phyloP scores from a whole-genome alignment of 768 basidiomycete genomes.

The Russula griseocarnosa region DNA sequence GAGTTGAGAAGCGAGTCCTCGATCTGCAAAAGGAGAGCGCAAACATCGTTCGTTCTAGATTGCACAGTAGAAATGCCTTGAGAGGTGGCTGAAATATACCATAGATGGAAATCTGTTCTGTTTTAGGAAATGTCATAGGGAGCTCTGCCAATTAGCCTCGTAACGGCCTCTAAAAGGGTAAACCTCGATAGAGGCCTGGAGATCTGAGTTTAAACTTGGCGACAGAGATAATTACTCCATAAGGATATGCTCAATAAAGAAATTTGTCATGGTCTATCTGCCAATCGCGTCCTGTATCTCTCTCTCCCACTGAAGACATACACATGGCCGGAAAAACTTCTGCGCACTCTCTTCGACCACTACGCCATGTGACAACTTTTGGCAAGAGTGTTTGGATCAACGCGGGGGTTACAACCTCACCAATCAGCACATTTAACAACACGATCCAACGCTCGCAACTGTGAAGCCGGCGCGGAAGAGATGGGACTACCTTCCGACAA shows the following conservation, averaged over 20 bases:
- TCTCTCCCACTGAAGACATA: slow-evolving; percentile 21
- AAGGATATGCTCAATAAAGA: too few relatives aligned
- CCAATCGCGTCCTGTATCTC: slow-evolving; percentile 24
- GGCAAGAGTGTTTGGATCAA: slow-evolving; percentile 29
- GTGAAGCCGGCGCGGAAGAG: slow-evolving; percentile 12
- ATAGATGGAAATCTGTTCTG: too few relatives aligned
- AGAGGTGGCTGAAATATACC: too few relatives aligned
- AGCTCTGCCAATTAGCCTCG: too few relatives aligned
- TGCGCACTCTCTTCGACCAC: slow-evolving; percentile 6
- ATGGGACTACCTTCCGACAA: slow-evolving; percentile 21
- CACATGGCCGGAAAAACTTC: slow-evolving; percentile 16
- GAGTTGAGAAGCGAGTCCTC: slow-evolving; percentile 62
- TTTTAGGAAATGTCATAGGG: too few relatives aligned
- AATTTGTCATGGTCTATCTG: too few relatives aligned
- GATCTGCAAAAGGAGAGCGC: slow-evolving; percentile 70
- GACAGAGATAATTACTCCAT: too few relatives aligned
- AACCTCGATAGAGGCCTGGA: too few relatives aligned
- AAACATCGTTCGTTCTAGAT: too few relatives aligned
- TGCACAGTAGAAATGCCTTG: too few relatives aligned
- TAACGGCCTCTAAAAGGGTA: too few relatives aligned
- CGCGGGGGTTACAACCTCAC: not conserved
- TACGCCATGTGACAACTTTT: slow-evolving; percentile 17
- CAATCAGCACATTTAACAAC: not conserved
- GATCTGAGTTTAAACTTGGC: too few relatives aligned
- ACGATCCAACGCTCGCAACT: slow-evolving; percentile 18